These are phyloP conservation scores for Rubia peregrina DNA, from an alignment of 305 asterid species.

Conservation along the genomic window DNA sequence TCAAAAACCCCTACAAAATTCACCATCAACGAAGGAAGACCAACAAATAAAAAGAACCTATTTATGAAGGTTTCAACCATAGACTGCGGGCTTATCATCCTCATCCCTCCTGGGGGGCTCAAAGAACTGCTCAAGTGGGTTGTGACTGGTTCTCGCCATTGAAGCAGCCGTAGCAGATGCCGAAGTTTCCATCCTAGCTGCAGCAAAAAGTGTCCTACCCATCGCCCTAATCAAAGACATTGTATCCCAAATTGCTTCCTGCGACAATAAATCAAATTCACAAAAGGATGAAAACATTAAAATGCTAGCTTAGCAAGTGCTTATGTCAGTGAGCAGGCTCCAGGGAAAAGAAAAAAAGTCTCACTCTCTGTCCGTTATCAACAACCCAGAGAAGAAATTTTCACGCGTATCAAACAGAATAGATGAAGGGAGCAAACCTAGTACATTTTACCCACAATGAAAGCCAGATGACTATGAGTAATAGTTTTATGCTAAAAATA, in stretches of 20 bases:
- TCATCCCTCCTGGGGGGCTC: slow-evolving; percentile 54
- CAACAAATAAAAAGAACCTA: neutral
- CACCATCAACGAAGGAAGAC: neutral
- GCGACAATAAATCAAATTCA: neutral
- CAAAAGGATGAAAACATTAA: neutral
- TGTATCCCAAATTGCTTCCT: neutral
- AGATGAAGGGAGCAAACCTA: neutral
- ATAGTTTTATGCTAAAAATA: no score
- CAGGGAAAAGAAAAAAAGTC: no score
- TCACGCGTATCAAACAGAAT: neutral
- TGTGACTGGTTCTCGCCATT: slow-evolving; percentile 24
- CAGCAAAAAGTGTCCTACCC: slow-evolving; percentile 71
- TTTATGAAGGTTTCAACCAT: slow-evolving; percentile 51
- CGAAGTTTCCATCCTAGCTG: slow-evolving; percentile 56
- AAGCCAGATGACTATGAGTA: no score
- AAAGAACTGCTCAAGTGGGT: slow-evolving; percentile 77
- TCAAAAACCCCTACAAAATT: neutral
- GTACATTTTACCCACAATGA: neutral
- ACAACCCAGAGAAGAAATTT: neutral
- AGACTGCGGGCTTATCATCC: slow-evolving; percentile 66
- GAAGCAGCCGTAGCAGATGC: slow-evolving; percentile 23
- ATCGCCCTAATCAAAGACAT: slow-evolving; percentile 28
- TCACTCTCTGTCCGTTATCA: neutral
- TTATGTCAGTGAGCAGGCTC: no score
- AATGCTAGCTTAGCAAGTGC: neutral